Percentiles rank a stretch among this genome's conserved stretches.
These are phyloP conservation scores for Phaeosphaeriaceae sp. DNA, from an alignment of 2,329 filamentous ascomycete species.

Conservation along the genomic window DNA sequence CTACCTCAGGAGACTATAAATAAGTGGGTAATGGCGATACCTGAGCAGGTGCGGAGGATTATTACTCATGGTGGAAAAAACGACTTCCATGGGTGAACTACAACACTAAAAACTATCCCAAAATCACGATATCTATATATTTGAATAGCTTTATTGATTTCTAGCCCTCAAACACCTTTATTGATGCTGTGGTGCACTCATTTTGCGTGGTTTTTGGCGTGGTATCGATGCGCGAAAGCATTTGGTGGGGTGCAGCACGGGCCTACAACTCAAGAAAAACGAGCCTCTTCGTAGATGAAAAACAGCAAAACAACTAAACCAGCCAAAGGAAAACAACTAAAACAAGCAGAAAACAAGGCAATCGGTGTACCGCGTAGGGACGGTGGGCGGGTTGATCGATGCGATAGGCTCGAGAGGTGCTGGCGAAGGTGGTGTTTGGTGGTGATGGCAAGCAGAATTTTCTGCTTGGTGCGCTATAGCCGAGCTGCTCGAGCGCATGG, in stretches of 20 bases:
- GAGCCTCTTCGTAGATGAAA: conserved; percentile 6
- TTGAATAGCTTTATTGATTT: conserved; percentile 1
- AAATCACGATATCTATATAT: background rate
- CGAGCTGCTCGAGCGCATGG: no score
- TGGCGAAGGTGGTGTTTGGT: no score
- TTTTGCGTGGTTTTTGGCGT: no score
- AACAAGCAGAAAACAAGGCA: no score
- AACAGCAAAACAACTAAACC: no score
- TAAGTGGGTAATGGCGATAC: conserved; percentile 5
- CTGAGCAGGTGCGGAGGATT: conserved; percentile 4
- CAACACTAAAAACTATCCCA: conserved; percentile 1
- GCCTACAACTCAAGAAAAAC: conserved; percentile 1
- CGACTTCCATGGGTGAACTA: conserved; percentile 8
- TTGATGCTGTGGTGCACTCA: background rate
- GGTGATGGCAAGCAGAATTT: no score
- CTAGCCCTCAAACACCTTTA: background rate
- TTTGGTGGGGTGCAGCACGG: background rate
- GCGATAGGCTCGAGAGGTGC: no score
- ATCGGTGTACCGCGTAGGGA: no score
- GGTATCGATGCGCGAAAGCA: background rate
- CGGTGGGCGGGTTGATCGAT: no score
- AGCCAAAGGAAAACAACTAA: no score
- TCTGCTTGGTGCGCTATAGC: no score
- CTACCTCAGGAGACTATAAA: conserved; percentile 10
- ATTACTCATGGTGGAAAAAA: conserved; percentile 8